phyloP scores from a whole-genome alignment of 805 yeast genomes.

The Candida yuanshanica region DNA sequence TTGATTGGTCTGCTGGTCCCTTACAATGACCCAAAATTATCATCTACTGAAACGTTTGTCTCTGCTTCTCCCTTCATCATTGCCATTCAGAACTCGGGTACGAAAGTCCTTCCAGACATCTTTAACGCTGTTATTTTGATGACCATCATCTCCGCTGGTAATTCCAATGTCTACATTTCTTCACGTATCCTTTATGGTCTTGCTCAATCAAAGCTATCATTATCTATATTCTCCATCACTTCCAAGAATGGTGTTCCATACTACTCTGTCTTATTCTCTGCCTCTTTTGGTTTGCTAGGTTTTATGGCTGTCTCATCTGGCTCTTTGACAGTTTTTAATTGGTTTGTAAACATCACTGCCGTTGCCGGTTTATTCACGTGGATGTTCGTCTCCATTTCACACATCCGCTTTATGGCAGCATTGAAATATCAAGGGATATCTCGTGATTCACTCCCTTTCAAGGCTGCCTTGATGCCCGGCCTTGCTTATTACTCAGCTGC shows the following conservation, averaged over 20 bases:
- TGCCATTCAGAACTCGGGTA: constrained; percentile 65
- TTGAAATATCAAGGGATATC: constrained; percentile 57
- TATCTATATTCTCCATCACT: constrained; percentile 42
- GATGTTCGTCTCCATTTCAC: constrained; percentile 60
- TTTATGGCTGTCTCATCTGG: constrained; percentile 49
- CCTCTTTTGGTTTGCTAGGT: constrained; percentile 59
- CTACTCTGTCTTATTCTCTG: constrained; percentile 48
- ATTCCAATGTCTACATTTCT: constrained; percentile 68
- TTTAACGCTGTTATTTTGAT: constrained; percentile 65
- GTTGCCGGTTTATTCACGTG: constrained; percentile 72
- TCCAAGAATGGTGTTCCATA: constrained; percentile 59
- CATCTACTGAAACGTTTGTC: constrained; percentile 31
- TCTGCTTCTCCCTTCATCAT: constrained; percentile 68
- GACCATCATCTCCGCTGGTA: constrained; percentile 74
- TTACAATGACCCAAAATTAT: constrained; percentile 51
- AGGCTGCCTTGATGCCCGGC: constrained; percentile 65
- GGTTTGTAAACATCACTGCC: constrained; percentile 73
- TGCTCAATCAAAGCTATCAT: constrained; percentile 55
- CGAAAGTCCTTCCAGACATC: constrained; percentile 58
- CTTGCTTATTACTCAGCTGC: constrained; percentile 58
- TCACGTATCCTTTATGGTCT: constrained; percentile 64
- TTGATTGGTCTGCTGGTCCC: constrained; percentile 71
- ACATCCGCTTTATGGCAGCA: constrained; percentile 64
- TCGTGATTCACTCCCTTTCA: constrained; percentile 67
- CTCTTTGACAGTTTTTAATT: constrained; percentile 56